Percentiles rank a stretch among this genome's conserved stretches.
Evolutionary conservation across 139 green algal species (phyloP).

Genomic region (Micractinium conductrix): DNA sequence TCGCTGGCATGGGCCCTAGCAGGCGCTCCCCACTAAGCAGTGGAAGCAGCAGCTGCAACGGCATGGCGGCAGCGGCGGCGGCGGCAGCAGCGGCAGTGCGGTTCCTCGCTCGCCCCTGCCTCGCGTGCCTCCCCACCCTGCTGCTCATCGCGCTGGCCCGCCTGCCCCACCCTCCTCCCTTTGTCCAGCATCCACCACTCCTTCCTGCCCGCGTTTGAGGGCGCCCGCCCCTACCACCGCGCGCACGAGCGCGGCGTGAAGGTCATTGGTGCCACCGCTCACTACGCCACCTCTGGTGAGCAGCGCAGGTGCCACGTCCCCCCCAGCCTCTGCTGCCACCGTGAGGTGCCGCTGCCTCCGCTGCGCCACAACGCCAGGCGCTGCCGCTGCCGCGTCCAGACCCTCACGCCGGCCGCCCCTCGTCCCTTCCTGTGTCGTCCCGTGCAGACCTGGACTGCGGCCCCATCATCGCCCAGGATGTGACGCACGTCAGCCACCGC

Average conservation of each 20-base stretch:
- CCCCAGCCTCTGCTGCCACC: no score
- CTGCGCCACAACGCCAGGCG: neutral
- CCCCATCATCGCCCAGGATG: slow-evolving; percentile 76
- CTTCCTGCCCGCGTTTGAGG: slow-evolving; percentile 87
- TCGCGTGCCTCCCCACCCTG: neutral
- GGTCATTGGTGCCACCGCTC: slow-evolving; percentile 85
- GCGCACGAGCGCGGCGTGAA: slow-evolving; percentile 77
- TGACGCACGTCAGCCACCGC: slow-evolving; percentile 76
- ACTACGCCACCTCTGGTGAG: slow-evolving; percentile 77
- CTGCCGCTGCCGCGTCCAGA: no score
- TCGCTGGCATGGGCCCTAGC: no score
- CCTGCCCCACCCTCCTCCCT: neutral
- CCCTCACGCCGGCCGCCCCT: no score
- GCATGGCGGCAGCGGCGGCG: no score
- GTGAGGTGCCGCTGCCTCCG: no score
- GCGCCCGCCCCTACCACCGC: slow-evolving; percentile 53
- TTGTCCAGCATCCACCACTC: slow-evolving; percentile 77
- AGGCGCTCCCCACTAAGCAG: no score
- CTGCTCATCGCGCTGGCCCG: neutral
- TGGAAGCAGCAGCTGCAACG: no score
- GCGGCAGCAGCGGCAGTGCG: no score
- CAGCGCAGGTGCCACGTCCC: no score
- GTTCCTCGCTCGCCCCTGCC: neutral
- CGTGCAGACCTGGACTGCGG: slow-evolving; percentile 60
- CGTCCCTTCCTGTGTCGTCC: neutral